A percentile compares a stretch with the other conserved stretches of the same genome.
Conservation (phyloP, 2,329 filamentous ascomycete genomes). For the Aschersonia sp. region DNA sequence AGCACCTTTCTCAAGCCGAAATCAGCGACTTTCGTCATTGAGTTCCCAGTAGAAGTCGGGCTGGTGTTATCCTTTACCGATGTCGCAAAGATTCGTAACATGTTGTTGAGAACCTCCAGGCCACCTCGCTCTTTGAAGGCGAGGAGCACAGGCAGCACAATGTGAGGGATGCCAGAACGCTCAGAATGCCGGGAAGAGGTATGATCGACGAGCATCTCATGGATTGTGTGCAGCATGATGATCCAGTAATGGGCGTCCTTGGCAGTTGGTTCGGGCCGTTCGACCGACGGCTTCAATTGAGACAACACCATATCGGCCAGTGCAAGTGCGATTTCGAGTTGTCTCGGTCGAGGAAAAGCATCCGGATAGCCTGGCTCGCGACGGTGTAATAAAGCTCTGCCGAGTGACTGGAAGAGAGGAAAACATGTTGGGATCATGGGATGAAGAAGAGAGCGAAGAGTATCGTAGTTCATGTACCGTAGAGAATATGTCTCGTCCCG, state of each 20-base stretch:
- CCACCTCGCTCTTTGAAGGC: constrained; percentile 77
- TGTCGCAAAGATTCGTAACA: constrained; percentile 51
- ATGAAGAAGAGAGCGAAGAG: constrained; percentile 61
- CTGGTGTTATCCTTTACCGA: constrained; percentile 14
- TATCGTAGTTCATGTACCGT: constrained; percentile 60
- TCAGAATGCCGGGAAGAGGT: constrained; percentile 34
- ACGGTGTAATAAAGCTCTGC: constrained; percentile 65
- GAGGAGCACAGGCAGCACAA: constrained; percentile 64
- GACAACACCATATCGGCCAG: constrained; percentile 57
- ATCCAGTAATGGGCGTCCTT: constrained; percentile 72
- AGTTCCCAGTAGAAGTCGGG: constrained; percentile 31
- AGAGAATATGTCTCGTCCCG: constrained; percentile 23
- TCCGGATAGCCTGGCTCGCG: constrained; percentile 47
- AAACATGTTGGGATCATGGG: constrained; percentile 69
- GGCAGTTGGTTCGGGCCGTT: constrained; percentile 30
- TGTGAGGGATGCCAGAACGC: constrained; percentile 29
- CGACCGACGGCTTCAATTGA: constrained; percentile 41
- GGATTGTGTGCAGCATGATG: constrained; percentile 62
- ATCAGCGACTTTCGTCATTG: constrained; percentile 32
- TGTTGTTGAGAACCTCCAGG: constrained; percentile 56
- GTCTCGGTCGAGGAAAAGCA: constrained; percentile 35
- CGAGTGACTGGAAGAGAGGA: constrained; percentile 72
- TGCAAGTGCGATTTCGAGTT: constrained; percentile 44
- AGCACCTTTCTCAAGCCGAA: constrained; percentile 69
- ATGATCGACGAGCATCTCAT: constrained; percentile 63